phyloP scores from a whole-genome alignment of 176 grass and related monocot genomes.

The Poa annua region DNA sequence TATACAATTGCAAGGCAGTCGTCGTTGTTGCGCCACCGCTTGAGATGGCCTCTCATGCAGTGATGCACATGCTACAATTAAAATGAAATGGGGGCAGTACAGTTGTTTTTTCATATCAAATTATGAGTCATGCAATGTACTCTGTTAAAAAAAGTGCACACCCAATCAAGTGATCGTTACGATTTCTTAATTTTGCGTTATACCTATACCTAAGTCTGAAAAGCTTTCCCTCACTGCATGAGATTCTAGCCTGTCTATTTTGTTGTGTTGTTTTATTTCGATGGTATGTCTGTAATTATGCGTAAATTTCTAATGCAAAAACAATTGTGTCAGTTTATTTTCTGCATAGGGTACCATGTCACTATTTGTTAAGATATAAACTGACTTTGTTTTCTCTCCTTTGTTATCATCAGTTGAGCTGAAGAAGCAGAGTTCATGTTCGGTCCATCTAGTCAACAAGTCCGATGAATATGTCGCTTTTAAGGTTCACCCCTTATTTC shows the following conservation, averaged over 20 bases:
- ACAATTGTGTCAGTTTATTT: not conserved
- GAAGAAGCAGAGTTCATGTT: constrained; percentile 95
- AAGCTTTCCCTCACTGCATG: not conserved
- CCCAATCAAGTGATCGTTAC: not conserved
- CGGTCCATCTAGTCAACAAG: constrained; percentile 81
- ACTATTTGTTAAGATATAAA: constrained; percentile 11
- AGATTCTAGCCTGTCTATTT: not conserved
- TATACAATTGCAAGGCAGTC: not conserved
- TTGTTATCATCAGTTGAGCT: constrained; percentile 78
- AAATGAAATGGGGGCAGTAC: not conserved
- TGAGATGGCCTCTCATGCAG: constrained; percentile 2
- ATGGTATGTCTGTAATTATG: not conserved
- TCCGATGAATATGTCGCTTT: constrained; percentile 86
- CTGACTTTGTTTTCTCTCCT: not conserved
- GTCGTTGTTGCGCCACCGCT: constrained; percentile 3
- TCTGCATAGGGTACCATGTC: not conserved
- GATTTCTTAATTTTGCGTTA: not conserved
- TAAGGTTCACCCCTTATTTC: constrained; percentile 62
- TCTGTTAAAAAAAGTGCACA: not conserved
- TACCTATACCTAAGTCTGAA: not conserved
- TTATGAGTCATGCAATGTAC: not conserved
- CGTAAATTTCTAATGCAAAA: not conserved
- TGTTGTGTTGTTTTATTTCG: not conserved
- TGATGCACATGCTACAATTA: not conserved
- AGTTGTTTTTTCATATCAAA: not conserved